phyloP scores from a whole-genome alignment of 495 filamentous ascomycete genomes.

The Parachaetomium inaequale region DNA sequence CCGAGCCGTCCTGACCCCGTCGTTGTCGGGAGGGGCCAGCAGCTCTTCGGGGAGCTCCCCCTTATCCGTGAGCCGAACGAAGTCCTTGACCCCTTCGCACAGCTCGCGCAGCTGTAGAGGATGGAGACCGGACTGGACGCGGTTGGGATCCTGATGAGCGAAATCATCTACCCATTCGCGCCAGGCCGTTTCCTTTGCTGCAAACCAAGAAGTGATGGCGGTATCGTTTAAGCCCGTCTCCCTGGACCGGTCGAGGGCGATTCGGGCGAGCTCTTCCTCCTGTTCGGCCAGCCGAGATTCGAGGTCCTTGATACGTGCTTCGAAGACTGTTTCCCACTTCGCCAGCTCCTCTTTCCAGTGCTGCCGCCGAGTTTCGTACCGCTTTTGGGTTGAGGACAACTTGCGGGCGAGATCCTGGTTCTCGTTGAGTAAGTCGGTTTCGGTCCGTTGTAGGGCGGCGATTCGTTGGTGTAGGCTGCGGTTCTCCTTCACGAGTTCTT shows the following conservation, averaged over 20 bases:
- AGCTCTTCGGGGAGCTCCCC: constrained; percentile 18
- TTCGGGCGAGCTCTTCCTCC: constrained; percentile 14
- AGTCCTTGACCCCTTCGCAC: constrained; percentile 19
- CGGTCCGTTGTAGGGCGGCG: constrained; percentile 23
- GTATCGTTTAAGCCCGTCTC: constrained; percentile 3
- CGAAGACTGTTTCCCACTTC: constrained; percentile 8
- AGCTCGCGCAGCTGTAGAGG: constrained; percentile 22
- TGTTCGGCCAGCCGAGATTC: constrained; percentile 9
- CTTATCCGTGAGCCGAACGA: constrained; percentile 21
- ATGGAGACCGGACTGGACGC: constrained; percentile 18
- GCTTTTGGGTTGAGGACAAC: constrained; percentile 6
- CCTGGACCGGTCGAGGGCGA: neutral
- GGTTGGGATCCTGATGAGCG: constrained; percentile 14
- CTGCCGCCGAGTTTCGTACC: constrained; percentile 10
- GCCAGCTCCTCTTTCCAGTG: constrained; percentile 21
- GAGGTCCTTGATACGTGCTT: constrained; percentile 20
- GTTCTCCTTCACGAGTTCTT: constrained; percentile 21
- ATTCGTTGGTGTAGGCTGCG: constrained; percentile 26
- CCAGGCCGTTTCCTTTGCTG: constrained; percentile 5
- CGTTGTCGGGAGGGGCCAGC: neutral
- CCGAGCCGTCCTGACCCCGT: neutral
- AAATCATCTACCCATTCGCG: constrained; percentile 14
- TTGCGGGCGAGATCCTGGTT: constrained; percentile 18
- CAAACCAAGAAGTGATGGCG: constrained; percentile 10
- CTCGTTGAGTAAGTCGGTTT: constrained; percentile 20